A percentile compares a stretch with the other conserved stretches of the same genome.
These are phyloP conservation scores for Ampelomyces quisqualis DNA, from an alignment of 2,329 filamentous ascomycete genomes.

Conservation along the genomic window DNA sequence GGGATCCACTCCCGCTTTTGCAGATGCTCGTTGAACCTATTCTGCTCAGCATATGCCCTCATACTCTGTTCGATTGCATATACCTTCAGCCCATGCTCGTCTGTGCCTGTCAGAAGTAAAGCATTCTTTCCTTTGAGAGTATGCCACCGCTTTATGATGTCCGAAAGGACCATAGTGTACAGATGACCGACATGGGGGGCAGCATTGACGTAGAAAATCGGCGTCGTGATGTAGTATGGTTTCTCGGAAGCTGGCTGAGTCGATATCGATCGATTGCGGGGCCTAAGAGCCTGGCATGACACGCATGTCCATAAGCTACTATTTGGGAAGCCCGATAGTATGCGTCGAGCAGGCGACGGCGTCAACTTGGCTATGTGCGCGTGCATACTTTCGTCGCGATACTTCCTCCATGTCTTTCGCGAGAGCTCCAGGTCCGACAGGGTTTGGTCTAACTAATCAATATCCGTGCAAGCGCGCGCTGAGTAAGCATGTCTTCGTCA, in stretches of 20 bases:
- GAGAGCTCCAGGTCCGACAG: conserved; percentile 20
- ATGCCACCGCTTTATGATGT: conserved; percentile 92
- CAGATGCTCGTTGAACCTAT: conserved; percentile 74
- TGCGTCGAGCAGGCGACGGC: conserved; percentile 19
- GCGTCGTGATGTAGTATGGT: conserved; percentile 92
- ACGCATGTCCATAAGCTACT: conserved; percentile 27
- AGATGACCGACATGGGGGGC: conserved; percentile 94
- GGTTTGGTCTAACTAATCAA: not conserved
- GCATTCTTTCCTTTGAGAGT: conserved; percentile 69
- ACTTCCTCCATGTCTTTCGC: conserved; percentile 14
- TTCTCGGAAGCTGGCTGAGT: conserved; percentile 53
- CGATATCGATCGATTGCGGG: conserved; percentile 18
- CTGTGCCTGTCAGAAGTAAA: conserved; percentile 83
- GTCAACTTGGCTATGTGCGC: conserved; percentile 23
- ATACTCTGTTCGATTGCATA: not conserved
- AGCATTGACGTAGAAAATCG: conserved; percentile 99
- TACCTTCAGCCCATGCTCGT: conserved; percentile 94
- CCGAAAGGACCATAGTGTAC: conserved; percentile 87
- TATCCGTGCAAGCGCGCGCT: conserved; percentile 5
- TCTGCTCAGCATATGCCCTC: not conserved
- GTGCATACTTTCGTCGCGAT: conserved; percentile 33
- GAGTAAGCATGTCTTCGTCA: conserved; percentile 10
- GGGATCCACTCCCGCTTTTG: conserved; percentile 67
- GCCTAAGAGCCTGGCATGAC: conserved; percentile 22
- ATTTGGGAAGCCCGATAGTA: conserved; percentile 14